A percentile compares a stretch with the other conserved stretches of the same genome.
phyloP scores from a whole-genome alignment of 768 basidiomycete genomes.

The Boletus coccyginus region DNA sequence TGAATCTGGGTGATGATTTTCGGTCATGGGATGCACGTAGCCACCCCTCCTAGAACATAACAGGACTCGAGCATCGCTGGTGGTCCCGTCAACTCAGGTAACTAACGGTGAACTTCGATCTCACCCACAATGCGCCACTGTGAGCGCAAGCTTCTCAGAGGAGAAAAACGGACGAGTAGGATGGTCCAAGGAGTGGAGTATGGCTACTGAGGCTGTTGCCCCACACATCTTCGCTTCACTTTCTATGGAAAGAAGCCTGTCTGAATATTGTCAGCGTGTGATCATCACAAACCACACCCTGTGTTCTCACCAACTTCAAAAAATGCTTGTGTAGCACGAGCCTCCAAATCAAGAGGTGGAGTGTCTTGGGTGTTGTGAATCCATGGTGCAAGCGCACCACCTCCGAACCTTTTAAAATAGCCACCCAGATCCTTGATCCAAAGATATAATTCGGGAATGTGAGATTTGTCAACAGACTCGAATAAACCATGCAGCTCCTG shows the following conservation, averaged over 20 bases:
- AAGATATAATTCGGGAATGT: constrained; percentile 70
- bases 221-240: constrained; percentile 74
- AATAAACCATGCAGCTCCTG: constrained; percentile 85
- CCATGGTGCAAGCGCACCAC: constrained; percentile 78
- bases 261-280: constrained; percentile 35
- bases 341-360: constrained; percentile 67
- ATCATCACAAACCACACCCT: background rate
- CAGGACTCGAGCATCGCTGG: constrained; percentile 85
- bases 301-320: constrained; percentile 60
- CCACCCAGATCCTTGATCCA: constrained; percentile 83
- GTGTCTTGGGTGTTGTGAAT: constrained; percentile 30
- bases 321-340: constrained; percentile 83
- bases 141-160: constrained; percentile 70
- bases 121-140: constrained; percentile 91
- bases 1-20: constrained; percentile 94
- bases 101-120: constrained; percentile 18
- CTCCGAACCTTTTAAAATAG: constrained; percentile 87
- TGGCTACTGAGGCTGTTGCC: constrained; percentile 85
- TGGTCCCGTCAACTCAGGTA: constrained; percentile 8
- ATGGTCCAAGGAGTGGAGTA: constrained; percentile 86
- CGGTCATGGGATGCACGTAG: constrained; percentile 80
- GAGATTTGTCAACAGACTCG: constrained; percentile 68
- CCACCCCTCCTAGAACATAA: constrained; percentile 75
- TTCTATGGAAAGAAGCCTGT: constrained; percentile 68
- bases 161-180: constrained; percentile 83